These are phyloP conservation scores for Candolleomyces aberdarensis DNA, from an alignment of 768 basidiomycete genomes.

Conservation along the genomic window DNA sequence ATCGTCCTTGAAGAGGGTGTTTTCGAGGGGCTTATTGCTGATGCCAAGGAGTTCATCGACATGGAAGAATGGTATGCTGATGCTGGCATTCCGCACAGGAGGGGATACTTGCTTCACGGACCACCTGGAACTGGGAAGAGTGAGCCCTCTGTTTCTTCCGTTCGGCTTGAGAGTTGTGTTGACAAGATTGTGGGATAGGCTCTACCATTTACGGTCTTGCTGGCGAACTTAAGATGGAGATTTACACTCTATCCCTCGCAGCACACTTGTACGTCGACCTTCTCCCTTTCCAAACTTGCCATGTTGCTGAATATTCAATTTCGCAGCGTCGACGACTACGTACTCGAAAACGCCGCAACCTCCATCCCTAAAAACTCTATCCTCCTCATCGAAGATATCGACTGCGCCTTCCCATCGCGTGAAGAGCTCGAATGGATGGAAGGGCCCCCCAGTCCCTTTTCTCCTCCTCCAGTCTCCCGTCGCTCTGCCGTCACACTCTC, in stretches of 20 bases:
- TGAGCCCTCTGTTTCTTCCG: not conserved
- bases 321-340: constrained; percentile 1
- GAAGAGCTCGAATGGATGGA: constrained; percentile 7
- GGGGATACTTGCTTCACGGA: constrained; percentile 77
- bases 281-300: constrained; percentile 59
- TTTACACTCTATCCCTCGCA: constrained; percentile 72
- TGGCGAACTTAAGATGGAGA: constrained; percentile 71
- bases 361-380: constrained; percentile 51
- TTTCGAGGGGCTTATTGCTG: constrained; percentile 60
- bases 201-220: constrained; percentile 74
- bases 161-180: not conserved
- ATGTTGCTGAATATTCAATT: constrained; percentile 2
- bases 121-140: constrained; percentile 76
- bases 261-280: constrained; percentile 57
- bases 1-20: constrained; percentile 72
- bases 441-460: not conserved
- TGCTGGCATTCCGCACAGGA: constrained; percentile 78
- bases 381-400: constrained; percentile 82
- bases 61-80: constrained; percentile 72
- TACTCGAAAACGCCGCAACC: not conserved
- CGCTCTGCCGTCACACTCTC: constrained; percentile 40
- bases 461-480: not conserved
- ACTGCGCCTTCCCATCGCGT: constrained; percentile 64
- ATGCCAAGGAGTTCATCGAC: constrained; percentile 66
- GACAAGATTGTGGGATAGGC: constrained; percentile 17